Base-by-base conservation (phyloP, 164 flowering plant species). In the Vitis amurensis region DNA sequence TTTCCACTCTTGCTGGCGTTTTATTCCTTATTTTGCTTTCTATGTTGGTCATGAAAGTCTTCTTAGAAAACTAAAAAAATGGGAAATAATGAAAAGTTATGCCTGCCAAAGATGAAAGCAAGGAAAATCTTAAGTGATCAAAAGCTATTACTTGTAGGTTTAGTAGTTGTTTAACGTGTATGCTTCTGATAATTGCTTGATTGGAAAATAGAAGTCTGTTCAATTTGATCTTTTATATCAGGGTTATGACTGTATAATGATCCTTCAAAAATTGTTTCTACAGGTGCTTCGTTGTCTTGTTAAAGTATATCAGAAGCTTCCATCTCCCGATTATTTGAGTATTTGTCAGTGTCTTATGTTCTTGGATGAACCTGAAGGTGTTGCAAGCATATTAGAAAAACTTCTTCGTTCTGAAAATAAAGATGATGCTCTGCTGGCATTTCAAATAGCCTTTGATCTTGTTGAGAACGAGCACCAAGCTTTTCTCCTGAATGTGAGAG, bases 381-480 rank as follows among this genome's bases (percentile, higher is more conserved):
- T 91, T 71, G 92, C 92, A 16, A 78, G 68, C 77, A 87, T 90
- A 69, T 80, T 93, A 77, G 95, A 87, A 72, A 90, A 84, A 74
- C 91, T 93, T 52, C 73, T 91, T 12, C 82, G 78, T 10, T 87
- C 97, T 50, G 83, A 77, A 57, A 85, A 84, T 61, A 85, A 84
- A 83, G 98, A 93, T 74, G 98, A 96, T 50, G 90, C 93, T 63
- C 78, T 96, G 13, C 68, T 96, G 78, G 92, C 95, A 59, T 93
- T 93, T 76, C 99, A 93, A 77, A 89, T 93, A 69, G 97, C 97
- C 14, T 96, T 96, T 78, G 97, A 96, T 82, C 96, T 96, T 56
- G 89, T 89, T 10, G 99, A 92, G 78, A 96, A 96, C 76, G 99
- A 96, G 79, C 89, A 89, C 70, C 99, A 96, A 71, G 97, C 98